Evolutionary conservation across 2,329 filamentous ascomycete species (phyloP).

Genomic region (Falciphora oryzae): DNA sequence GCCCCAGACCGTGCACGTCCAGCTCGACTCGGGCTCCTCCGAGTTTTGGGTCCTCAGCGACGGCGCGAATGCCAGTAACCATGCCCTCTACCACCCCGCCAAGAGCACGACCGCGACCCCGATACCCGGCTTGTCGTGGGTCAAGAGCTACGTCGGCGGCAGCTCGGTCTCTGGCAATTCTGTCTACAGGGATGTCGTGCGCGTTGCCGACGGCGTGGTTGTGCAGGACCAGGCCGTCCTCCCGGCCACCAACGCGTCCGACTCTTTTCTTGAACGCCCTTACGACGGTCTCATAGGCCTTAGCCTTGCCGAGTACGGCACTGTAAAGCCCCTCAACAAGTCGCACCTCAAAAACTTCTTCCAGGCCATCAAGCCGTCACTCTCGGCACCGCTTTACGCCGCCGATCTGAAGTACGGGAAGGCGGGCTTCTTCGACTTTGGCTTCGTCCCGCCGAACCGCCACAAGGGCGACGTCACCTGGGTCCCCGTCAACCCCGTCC

Average conservation of each 20-base stretch:
- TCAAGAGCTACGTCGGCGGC: slow-evolving; percentile 27
- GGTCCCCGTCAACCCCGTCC: background rate
- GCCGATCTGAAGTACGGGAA: slow-evolving; percentile 31
- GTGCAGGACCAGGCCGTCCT: slow-evolving; percentile 25
- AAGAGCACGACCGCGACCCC: slow-evolving; percentile 23
- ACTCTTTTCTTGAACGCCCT: slow-evolving; percentile 19
- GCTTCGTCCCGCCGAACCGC: background rate
- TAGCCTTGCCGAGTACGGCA: slow-evolving; percentile 24
- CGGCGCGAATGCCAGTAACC: slow-evolving; percentile 14
- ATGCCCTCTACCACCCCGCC: slow-evolving; percentile 24
- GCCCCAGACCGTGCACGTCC: slow-evolving; percentile 22
- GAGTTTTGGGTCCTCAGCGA: slow-evolving; percentile 30
- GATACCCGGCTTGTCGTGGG: slow-evolving; percentile 23
- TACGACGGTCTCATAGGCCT: slow-evolving; percentile 23
- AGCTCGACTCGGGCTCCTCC: slow-evolving; percentile 27
- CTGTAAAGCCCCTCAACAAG: slow-evolving; percentile 15
- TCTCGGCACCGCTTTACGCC: slow-evolving; percentile 46
- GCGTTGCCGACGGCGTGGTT: slow-evolving; percentile 21
- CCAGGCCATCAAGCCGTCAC: slow-evolving; percentile 27
- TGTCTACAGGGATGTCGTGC: slow-evolving; percentile 26
- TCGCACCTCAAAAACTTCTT: slow-evolving; percentile 25
- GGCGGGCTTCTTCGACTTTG: background rate
- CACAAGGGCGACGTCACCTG: slow-evolving; percentile 1
- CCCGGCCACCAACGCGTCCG: slow-evolving; percentile 21
- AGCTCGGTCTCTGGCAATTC: slow-evolving; percentile 22